Evolutionary conservation across 1,284 basidiomycete species (phyloP), one percentile per base, ranked within the genome.

Genomic region (Mycosarcoma maydis): DNA sequence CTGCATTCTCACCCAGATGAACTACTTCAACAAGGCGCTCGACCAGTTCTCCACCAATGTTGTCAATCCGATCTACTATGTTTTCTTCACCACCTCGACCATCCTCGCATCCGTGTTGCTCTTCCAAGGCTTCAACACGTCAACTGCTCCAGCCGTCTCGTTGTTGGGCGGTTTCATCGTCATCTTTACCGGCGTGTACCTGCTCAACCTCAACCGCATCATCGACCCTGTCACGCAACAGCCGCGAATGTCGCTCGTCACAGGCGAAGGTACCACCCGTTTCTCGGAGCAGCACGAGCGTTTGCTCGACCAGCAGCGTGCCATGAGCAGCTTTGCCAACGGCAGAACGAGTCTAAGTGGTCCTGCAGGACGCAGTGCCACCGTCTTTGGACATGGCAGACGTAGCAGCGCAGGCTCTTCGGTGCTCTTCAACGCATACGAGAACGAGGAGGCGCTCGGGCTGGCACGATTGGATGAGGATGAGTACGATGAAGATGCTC

Each of bases 11-110:
- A 88, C 96, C 2, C 94, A 97, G 84, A 94, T 96, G 92, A 95
- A 97, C 84, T 98, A 96, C 85, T 97, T 98, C 85, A 98, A 98
- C 86, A 97, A 97, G 82, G 96, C 95, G 0, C 86, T 98, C 49
- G 95, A 98, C 81, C 92, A 90, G 2, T 98, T 98, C 83, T 94
- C 92, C 5, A 98, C 95, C 39, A 98, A 98, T 80, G 92, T 98
- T 38, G 94, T 98, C 57, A 98, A 99, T 82, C 95, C 96, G 0
- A 91, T 96, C 86, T 98, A 98, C 85, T 98, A 95, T 80, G 95
- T 98, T 82, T 90, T 92, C 83, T 99, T 99, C 85, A 94, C 94
- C n/a, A 92, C 92, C 2, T 90, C 90, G 11, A 98, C 95, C 24
- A 92, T 97, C 77, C 86, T 95, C 48, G 94, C 95, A 0, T 97